Evolutionary conservation across 257 asterid species (phyloP).

Genomic region (Gentiana dahurica): DNA sequence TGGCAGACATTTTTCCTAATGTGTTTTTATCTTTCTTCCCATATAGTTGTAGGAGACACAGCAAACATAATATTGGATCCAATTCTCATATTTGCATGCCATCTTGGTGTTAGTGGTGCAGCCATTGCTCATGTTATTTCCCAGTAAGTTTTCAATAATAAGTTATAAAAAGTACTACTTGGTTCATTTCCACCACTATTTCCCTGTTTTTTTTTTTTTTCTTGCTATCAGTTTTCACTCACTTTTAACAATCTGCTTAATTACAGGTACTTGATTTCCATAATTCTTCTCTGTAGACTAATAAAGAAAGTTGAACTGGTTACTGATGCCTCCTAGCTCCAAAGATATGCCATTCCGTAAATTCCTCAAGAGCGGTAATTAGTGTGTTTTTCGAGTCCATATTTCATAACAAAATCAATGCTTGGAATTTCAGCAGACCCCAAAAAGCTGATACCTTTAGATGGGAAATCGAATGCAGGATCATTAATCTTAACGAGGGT

Average conservation of each 20-base stretch:
- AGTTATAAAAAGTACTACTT: background rate
- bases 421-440: background rate
- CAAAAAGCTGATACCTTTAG: background rate
- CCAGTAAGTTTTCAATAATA: slow-evolving; percentile 43
- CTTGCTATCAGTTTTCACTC: background rate
- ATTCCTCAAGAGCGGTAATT: slow-evolving; percentile 73
- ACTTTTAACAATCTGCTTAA: background rate
- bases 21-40: no score
- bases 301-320: slow-evolving; percentile 45
- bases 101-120: slow-evolving; percentile 81
- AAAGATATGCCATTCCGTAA: slow-evolving; percentile 57
- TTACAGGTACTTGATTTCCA: slow-evolving; percentile 62
- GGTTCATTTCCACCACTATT: background rate
- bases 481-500: slow-evolving; percentile 62
- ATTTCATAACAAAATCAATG: no score
- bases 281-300: slow-evolving; percentile 51
- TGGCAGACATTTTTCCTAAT: no score
- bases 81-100: slow-evolving; percentile 63
- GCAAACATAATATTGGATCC: slow-evolving; percentile 49
- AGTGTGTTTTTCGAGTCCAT: slow-evolving; percentile 2
- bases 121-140: slow-evolving; percentile 97
- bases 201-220: no score
- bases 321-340: slow-evolving; percentile 56
- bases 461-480: slow-evolving; percentile 27
- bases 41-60: no score